Evolutionary conservation across 768 basidiomycete species (phyloP).

Genomic region (Amanita fuliginea): DNA sequence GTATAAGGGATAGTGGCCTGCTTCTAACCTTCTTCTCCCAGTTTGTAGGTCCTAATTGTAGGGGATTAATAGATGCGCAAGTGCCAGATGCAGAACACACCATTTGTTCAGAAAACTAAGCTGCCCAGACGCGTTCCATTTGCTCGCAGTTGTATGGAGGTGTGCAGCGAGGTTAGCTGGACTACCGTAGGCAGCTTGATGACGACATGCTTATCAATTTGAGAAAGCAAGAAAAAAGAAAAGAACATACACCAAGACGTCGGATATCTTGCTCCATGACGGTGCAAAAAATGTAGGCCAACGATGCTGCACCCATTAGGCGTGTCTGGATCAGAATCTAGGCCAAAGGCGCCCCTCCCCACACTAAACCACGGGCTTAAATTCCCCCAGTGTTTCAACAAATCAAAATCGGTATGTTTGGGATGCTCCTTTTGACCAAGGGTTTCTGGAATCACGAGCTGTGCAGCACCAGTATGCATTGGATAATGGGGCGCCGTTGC

Average conservation of each 20-base stretch:
- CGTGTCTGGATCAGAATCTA: slow-evolving; percentile 59
- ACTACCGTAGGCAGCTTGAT: slow-evolving; percentile 48
- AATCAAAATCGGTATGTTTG: slow-evolving; percentile 32
- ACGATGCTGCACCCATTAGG: slow-evolving; percentile 64
- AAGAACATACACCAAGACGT: slow-evolving; percentile 46
- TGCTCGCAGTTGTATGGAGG: slow-evolving; percentile 38
- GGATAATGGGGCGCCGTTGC: slow-evolving; percentile 74
- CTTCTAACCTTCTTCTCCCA: slow-evolving; percentile 69
- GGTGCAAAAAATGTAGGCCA: slow-evolving; percentile 69
- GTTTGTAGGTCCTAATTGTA: slow-evolving; percentile 65
- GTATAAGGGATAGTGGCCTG: not conserved
- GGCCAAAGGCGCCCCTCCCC: slow-evolving; percentile 49
- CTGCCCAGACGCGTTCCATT: slow-evolving; percentile 56
- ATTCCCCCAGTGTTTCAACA: slow-evolving; percentile 78
- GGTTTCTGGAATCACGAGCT: slow-evolving; percentile 43
- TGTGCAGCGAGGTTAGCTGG: slow-evolving; percentile 46
- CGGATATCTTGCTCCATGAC: slow-evolving; percentile 72
- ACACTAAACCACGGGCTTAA: slow-evolving; percentile 82
- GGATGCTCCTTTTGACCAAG: slow-evolving; percentile 15
- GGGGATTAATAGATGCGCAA: not conserved
- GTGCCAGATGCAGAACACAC: slow-evolving; percentile 27
- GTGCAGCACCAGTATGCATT: slow-evolving; percentile 56
- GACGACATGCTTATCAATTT: slow-evolving; percentile 1
- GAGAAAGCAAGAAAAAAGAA: slow-evolving; percentile 1
- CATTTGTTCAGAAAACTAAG: slow-evolving; percentile 76